These are phyloP conservation scores for Beauveria asiatica DNA, from an alignment of 2,329 filamentous ascomycete species.

Conservation along the genomic window DNA sequence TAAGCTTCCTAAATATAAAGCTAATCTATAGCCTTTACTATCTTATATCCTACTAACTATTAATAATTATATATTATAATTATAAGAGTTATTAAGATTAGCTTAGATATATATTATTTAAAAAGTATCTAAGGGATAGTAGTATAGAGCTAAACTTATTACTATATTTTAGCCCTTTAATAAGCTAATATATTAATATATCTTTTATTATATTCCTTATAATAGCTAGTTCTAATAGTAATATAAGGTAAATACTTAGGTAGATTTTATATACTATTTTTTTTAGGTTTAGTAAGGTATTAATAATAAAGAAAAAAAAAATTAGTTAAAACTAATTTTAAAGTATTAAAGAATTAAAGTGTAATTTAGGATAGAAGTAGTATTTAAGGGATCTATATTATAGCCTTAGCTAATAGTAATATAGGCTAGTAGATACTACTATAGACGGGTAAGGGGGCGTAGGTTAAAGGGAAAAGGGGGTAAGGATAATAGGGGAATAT, in stretches of 20 bases:
- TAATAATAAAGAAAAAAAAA: not conserved
- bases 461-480: not conserved
- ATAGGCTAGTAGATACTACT: not conserved
- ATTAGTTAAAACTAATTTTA: not conserved
- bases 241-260: not conserved
- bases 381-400: not conserved
- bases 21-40: not conserved
- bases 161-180: not conserved
- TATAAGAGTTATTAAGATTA: not conserved
- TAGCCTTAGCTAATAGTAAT: not conserved
- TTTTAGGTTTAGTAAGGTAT: not conserved
- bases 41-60: not conserved
- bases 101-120: not conserved
- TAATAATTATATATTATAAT: not conserved
- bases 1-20: not conserved
- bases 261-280: not conserved
- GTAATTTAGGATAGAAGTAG: not conserved
- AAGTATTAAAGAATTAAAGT: not conserved
- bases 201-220: not conserved
- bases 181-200: not conserved
- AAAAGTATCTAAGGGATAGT: not conserved
- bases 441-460: not conserved
- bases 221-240: not conserved
- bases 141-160: not conserved
- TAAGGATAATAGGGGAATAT: not conserved